A percentile compares a stretch with the other conserved stretches of the same genome.
Evolutionary conservation across 352 stramenopile species (phyloP).

Genomic region (Phytopythium oedochilum): DNA sequence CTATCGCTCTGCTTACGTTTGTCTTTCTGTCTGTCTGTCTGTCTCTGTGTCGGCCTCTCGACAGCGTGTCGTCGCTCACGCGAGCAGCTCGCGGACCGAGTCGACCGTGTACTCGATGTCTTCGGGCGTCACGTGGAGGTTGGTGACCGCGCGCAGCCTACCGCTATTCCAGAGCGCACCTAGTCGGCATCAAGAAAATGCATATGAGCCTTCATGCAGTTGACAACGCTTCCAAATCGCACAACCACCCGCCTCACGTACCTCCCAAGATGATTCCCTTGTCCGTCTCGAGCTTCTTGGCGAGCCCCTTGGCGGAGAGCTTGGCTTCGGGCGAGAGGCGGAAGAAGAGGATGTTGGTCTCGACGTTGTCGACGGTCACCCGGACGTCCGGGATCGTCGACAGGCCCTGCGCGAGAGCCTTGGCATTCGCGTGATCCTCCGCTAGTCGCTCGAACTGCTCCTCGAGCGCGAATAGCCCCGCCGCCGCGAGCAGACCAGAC

Average conservation of each 20-base stretch:
- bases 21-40: no score
- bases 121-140: constrained; percentile 44
- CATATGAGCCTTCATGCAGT: no score
- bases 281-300: constrained; percentile 32
- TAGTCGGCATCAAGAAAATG: constrained; percentile 8
- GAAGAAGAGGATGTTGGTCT: constrained; percentile 84
- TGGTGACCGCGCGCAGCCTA: constrained; percentile 44
- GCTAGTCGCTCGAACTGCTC: constrained; percentile 65
- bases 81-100: constrained; percentile 36
- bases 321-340: constrained; percentile 32
- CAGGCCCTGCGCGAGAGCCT: constrained; percentile 43
- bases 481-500: constrained; percentile 85
- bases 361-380: constrained; percentile 41
- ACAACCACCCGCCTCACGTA: no score
- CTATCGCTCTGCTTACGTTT: no score
- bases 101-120: constrained; percentile 44
- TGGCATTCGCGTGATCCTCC: constrained; percentile 65
- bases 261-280: constrained; percentile 45
- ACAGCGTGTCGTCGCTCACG: no score
- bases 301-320: constrained; percentile 27
- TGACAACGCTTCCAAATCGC: no score
- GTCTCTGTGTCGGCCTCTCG: no score
- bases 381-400: constrained; percentile 43
- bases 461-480: constrained; percentile 83
- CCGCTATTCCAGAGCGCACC: constrained; percentile 35